phyloP scores from a whole-genome alignment of 495 filamentous ascomycete species.

The Pyrenula aspistea region DNA sequence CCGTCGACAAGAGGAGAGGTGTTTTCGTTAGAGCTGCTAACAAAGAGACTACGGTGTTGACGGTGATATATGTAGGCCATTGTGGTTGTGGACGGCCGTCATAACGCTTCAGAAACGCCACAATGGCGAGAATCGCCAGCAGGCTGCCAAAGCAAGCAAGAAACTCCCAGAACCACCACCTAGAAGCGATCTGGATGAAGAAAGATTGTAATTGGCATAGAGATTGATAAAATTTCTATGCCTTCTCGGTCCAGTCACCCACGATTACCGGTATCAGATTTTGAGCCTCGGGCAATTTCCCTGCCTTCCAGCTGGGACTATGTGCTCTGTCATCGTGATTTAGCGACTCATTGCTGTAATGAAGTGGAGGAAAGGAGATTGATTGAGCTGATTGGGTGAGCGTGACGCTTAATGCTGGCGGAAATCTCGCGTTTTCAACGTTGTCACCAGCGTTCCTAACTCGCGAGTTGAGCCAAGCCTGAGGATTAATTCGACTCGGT shows the following conservation, averaged over 20 bases:
- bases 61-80: constrained; percentile 14
- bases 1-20: constrained; percentile 9
- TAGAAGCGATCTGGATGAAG: background rate
- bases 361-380: no score
- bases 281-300: no score
- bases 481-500: no score
- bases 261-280: no score
- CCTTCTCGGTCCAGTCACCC: background rate
- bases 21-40: constrained; percentile 14
- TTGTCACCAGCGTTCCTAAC: no score
- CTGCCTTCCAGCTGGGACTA: no score
- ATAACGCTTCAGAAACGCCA: constrained; percentile 9
- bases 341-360: no score
- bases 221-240: background rate
- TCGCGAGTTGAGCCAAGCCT: no score
- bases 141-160: background rate
- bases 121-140: constrained; percentile 6
- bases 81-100: constrained; percentile 12
- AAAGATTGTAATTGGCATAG: background rate
- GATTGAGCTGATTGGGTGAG: no score
- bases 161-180: background rate
- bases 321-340: no score
- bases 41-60: constrained; percentile 15
- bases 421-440: no score
- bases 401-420: no score